phyloP scores from a whole-genome alignment of 164 flowering plant genomes.

The Pachysandra terminalis region DNA sequence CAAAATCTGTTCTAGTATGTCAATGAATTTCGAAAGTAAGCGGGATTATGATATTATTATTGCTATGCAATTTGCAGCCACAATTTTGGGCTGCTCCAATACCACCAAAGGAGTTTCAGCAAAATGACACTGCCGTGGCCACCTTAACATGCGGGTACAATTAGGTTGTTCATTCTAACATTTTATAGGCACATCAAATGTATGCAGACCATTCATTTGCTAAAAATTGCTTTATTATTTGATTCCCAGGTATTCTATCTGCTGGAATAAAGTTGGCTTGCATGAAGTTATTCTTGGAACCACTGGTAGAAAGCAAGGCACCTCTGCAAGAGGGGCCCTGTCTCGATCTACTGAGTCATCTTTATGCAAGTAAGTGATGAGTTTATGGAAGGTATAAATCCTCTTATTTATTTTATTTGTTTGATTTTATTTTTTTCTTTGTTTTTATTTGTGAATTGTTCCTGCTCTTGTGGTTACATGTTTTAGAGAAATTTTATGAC shows the following conservation, averaged over 20 bases:
- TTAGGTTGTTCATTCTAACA: conserved; percentile 5
- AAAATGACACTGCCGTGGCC: conserved; percentile 49
- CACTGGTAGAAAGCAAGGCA: conserved; percentile 97
- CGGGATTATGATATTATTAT: neutral
- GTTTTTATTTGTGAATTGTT: neutral
- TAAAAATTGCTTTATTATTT: conserved; percentile 7
- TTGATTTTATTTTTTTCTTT: neutral
- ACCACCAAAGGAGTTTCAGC: conserved; percentile 83
- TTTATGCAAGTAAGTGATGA: conserved; percentile 72
- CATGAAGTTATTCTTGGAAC: conserved; percentile 98
- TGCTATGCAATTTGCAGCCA: conserved; percentile 49
- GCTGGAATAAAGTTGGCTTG: conserved; percentile 81
- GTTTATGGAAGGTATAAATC: neutral
- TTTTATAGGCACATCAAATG: neutral
- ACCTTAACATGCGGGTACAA: conserved; percentile 87
- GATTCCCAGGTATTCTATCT: conserved; percentile 69
- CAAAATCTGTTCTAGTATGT: conserved; percentile 13
- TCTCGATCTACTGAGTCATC: conserved; percentile 78
- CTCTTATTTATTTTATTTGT: neutral
- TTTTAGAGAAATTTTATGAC: neutral
- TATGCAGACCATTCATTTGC: neutral
- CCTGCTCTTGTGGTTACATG: neutral
- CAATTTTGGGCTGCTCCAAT: conserved; percentile 54
- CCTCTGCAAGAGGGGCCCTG: conserved; percentile 80
- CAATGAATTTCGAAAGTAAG: neutral